These are phyloP conservation scores for Russula sp. DNA, from an alignment of 768 basidiomycete species.

Conservation along the genomic window DNA sequence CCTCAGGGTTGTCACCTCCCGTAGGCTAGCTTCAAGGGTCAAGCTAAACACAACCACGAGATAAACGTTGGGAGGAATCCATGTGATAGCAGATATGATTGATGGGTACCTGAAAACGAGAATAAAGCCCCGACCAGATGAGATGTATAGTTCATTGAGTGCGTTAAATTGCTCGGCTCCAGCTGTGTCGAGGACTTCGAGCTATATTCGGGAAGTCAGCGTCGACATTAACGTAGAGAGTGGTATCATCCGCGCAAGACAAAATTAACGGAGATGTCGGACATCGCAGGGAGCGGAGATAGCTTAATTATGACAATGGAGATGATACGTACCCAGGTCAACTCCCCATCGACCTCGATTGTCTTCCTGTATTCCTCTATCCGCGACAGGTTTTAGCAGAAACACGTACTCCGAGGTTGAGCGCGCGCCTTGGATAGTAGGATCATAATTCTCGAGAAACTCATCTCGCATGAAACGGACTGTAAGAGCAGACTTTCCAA, in stretches of 20 bases:
- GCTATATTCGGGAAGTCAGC: conserved; percentile 36
- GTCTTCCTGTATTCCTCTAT: conserved; percentile 67
- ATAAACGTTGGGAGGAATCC: not conserved
- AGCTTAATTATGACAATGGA: conserved; percentile 11
- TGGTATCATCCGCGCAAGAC: not conserved
- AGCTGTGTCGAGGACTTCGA: conserved; percentile 78
- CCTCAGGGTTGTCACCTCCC: conserved; percentile 72
- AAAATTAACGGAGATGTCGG: not conserved
- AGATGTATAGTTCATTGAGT: conserved; percentile 76
- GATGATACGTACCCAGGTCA: conserved; percentile 47
- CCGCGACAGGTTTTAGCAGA: not conserved
- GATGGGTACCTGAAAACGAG: conserved; percentile 65
- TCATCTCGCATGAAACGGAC: conserved; percentile 69
- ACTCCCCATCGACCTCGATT: conserved; percentile 59
- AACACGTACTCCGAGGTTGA: not conserved
- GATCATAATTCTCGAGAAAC: conserved; percentile 74
- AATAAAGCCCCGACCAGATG: conserved; percentile 75
- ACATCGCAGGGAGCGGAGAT: conserved; percentile 1
- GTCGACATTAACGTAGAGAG: not conserved
- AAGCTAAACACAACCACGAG: conserved; percentile 41
- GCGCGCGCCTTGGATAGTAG: conserved; percentile 71
- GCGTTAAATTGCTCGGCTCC: conserved; percentile 83
- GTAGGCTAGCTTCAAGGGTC: conserved; percentile 74
- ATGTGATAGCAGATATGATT: not conserved
- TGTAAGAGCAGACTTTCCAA: conserved; percentile 84